Conservation (phyloP, 176 grass and related monocot species). For the Coix lacrymajobi region DNA sequence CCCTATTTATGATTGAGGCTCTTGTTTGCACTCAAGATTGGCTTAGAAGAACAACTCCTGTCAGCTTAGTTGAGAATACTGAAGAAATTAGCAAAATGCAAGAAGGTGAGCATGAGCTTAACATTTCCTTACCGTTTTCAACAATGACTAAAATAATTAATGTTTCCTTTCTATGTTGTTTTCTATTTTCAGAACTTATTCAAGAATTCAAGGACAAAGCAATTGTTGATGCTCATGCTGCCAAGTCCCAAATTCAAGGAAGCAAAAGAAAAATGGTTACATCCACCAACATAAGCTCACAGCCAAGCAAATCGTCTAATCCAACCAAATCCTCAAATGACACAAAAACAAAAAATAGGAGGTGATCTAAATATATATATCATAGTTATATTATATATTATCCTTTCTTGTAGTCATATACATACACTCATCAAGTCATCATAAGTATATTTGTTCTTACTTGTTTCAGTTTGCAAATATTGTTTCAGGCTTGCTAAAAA, state of each 20-base stretch:
- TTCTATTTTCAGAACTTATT: neutral
- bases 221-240: neutral
- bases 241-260: neutral
- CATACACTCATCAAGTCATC: no score
- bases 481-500: no score
- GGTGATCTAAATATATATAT: neutral
- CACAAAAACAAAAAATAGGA: neutral
- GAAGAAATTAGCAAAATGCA: no score
- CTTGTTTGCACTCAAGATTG: no score
- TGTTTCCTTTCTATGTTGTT: no score
- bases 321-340: neutral
- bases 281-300: neutral
- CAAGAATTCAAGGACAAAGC: neutral
- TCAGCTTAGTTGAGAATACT: no score
- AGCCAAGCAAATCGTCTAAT: neutral
- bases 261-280: neutral
- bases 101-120: no score
- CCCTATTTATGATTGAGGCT: neutral
- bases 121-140: no score
- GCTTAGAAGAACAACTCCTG: no score
- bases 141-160: no score
- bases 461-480: no score
- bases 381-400: neutral
- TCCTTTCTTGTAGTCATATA: neutral
- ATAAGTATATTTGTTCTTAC: neutral